phyloP scores from a whole-genome alignment of 768 basidiomycete species.

The Hirschioporus abietinus region DNA sequence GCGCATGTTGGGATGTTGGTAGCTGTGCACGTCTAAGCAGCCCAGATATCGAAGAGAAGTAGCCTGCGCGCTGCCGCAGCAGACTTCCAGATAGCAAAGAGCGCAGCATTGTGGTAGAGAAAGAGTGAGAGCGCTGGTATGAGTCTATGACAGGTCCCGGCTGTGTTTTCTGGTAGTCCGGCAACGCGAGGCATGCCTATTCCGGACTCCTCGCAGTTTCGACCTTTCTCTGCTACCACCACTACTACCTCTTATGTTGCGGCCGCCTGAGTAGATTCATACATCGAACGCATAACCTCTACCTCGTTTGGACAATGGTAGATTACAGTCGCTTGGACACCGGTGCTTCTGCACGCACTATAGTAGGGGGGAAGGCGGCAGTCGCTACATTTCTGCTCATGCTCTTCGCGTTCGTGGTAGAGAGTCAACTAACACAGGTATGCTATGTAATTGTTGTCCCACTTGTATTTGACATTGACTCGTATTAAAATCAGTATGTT shows the following conservation, averaged over 20 bases:
- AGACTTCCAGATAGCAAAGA: constrained; percentile 58
- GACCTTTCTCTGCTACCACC: background rate
- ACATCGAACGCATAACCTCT: background rate
- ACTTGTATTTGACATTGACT: background rate
- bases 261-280: background rate
- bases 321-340: background rate
- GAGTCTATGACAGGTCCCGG: background rate
- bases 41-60: constrained; percentile 21
- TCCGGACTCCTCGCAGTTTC: background rate
- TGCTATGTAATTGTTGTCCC: constrained; percentile 10
- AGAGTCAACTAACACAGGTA: constrained; percentile 77
- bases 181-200: background rate
- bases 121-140: constrained; percentile 6
- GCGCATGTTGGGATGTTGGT: constrained; percentile 25
- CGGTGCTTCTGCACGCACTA: background rate
- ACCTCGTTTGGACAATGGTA: background rate
- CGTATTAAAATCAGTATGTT: constrained; percentile 52
- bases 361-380: constrained; percentile 42
- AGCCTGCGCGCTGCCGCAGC: constrained; percentile 50
- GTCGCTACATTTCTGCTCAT: constrained; percentile 51
- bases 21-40: constrained; percentile 10
- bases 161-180: background rate
- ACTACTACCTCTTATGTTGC: background rate
- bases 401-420: constrained; percentile 68
- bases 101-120: constrained; percentile 47